Conservation (phyloP, 345 rosid species). For the Anacardium occidentale region DNA sequence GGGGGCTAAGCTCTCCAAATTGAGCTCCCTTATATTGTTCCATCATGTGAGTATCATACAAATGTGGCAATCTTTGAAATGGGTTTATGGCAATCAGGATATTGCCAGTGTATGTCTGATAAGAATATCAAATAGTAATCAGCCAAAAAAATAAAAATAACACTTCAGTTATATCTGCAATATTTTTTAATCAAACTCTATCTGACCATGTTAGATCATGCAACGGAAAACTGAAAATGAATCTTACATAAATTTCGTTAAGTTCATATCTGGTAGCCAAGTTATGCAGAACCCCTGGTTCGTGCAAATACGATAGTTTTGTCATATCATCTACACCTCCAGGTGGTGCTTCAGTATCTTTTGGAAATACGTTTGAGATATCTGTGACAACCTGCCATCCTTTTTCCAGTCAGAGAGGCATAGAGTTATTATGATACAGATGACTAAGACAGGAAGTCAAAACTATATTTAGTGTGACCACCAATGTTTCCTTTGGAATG, state of each 20-base stretch:
- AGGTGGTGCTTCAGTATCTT: conserved; percentile 94
- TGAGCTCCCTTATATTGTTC: conserved; percentile 97
- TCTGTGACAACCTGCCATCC: conserved; percentile 72
- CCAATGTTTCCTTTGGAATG: conserved; percentile 18
- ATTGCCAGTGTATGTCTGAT: conserved; percentile 97
- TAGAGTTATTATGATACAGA: conserved; percentile 6
- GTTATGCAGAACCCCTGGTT: conserved; percentile 94
- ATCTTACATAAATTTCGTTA: conserved; percentile 91
- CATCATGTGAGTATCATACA: conserved; percentile 99
- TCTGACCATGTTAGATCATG: conserved; percentile 8
- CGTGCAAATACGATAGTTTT: conserved; percentile 96
- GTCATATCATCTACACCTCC: conserved; percentile 99
- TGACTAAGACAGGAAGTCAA: not conserved
- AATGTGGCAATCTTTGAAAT: conserved; percentile 96
- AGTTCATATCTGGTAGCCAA: conserved; percentile 95
- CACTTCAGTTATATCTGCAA: conserved; percentile 4
- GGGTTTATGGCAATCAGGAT: conserved; percentile 98
- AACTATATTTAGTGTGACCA: conserved; percentile 9
- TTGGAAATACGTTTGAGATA: conserved; percentile 79
- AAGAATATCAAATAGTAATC: conserved; percentile 17
- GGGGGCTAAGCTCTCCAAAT: conserved; percentile 98
- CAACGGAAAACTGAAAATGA: conserved; percentile 22
- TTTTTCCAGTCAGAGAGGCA: conserved; percentile 14
- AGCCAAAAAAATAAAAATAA: conserved; percentile 18
- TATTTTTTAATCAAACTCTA: conserved; percentile 16